Conservation (phyloP, 2,329 filamentous ascomycete genomes). For the Pezicula neosporulosa region DNA sequence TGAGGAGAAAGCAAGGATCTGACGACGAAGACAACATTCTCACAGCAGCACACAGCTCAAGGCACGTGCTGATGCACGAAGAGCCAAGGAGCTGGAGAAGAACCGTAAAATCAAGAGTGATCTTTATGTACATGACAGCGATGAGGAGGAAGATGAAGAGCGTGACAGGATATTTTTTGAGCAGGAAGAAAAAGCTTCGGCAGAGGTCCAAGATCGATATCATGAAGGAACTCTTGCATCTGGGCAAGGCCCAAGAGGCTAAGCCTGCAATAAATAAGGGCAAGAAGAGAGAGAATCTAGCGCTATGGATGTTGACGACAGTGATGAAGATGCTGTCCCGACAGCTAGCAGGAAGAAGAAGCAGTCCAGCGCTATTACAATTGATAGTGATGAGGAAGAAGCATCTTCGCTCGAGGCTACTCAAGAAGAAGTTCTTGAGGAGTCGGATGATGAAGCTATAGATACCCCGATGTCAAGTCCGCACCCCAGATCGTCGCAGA, state of each 20-base stretch:
- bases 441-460: conserved; percentile 29
- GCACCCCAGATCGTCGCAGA: conserved; percentile 24
- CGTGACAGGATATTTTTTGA: conserved; percentile 73
- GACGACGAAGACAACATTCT: conserved; percentile 41
- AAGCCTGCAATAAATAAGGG: conserved; percentile 1
- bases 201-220: conserved; percentile 36
- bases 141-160: conserved; percentile 85
- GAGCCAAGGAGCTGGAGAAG: conserved; percentile 72
- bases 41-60: conserved; percentile 62
- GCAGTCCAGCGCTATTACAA: conserved; percentile 14
- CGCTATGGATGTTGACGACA: conserved; percentile 15
- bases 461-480: conserved; percentile 39
- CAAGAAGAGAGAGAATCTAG: conserved; percentile 15
- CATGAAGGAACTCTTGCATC: conserved; percentile 25
- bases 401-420: conserved; percentile 12
- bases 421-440: conserved; percentile 21
- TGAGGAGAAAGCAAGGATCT: conserved; percentile 26
- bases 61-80: conserved; percentile 53
- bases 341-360: conserved; percentile 19
- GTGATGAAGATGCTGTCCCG: conserved; percentile 22
- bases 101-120: conserved; percentile 78
- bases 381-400: conserved; percentile 27
- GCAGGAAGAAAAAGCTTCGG: conserved; percentile 64
- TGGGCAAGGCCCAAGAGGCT: conserved; percentile 13
- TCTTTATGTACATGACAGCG: conserved; percentile 75